These are phyloP conservation scores for Eutypa lata DNA, from an alignment of 2,329 filamentous ascomycete species.

Conservation along the genomic window DNA sequence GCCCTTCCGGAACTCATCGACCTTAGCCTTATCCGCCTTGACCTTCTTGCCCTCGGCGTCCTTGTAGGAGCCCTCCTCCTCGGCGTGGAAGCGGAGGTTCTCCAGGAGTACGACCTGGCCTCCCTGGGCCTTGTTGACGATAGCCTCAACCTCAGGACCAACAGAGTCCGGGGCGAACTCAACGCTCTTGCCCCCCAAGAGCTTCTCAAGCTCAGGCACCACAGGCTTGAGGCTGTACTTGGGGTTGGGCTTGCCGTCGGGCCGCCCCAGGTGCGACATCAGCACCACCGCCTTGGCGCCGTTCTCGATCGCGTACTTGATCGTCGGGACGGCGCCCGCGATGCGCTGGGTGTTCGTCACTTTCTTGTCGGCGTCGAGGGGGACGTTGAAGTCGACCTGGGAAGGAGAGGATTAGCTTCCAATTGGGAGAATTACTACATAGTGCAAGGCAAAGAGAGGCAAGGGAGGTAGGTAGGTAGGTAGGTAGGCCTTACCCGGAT, in stretches of 20 bases:
- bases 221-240: slow-evolving; percentile 97
- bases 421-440: no score
- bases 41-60: slow-evolving; percentile 93
- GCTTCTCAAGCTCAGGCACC: slow-evolving; percentile 86
- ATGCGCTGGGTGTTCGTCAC: slow-evolving; percentile 99
- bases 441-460: not conserved
- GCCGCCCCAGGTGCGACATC: slow-evolving; percentile 98
- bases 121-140: slow-evolving; percentile 76
- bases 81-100: slow-evolving; percentile 96
- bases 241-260: slow-evolving; percentile 81
- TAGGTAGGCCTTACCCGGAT: slow-evolving; percentile 95
- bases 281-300: slow-evolving; percentile 90
- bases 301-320: slow-evolving; percentile 88
- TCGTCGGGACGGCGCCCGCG: slow-evolving; percentile 89
- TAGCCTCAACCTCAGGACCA: slow-evolving; percentile 83
- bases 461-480: no score
- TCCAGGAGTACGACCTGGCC: slow-evolving; percentile 89
- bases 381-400: slow-evolving; percentile 99
- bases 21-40: slow-evolving; percentile 93
- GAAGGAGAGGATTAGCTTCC: slow-evolving; percentile 18
- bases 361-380: slow-evolving; percentile 87
- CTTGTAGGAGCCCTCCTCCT: slow-evolving; percentile 96
- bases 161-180: slow-evolving; percentile 89
- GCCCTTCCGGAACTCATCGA: slow-evolving; percentile 91
- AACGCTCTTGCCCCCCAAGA: slow-evolving; percentile 76